Evolutionary conservation across 2,329 filamentous ascomycete genomes (phyloP).

Genomic region (Knufia petricola): DNA sequence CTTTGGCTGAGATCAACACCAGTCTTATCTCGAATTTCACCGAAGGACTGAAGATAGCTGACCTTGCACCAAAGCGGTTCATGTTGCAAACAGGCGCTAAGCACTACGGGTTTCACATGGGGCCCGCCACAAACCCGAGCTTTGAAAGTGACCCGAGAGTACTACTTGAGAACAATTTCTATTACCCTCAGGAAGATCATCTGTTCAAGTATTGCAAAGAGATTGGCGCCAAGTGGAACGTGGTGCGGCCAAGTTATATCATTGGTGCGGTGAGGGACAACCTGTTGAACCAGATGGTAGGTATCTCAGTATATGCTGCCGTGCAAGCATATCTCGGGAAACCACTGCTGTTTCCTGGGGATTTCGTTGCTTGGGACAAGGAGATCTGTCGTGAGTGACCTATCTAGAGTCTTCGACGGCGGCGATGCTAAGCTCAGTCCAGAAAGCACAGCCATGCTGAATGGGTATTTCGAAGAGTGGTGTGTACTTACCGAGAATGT

Average conservation of each 20-base stretch:
- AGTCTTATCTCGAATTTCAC: constrained; percentile 40
- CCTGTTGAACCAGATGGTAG: constrained; percentile 40
- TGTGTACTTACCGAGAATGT: constrained; percentile 34
- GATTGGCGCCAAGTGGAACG: constrained; percentile 34
- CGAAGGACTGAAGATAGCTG: constrained; percentile 32
- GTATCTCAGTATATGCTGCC: constrained; percentile 41
- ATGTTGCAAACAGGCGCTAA: constrained; percentile 44
- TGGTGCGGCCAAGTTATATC: constrained; percentile 40
- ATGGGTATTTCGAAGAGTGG: constrained; percentile 42
- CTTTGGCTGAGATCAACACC: constrained; percentile 38
- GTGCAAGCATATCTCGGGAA: constrained; percentile 35
- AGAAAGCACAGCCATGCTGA: constrained; percentile 37
- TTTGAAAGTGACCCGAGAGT: constrained; percentile 39
- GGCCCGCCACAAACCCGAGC: constrained; percentile 34
- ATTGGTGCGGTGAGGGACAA: constrained; percentile 41
- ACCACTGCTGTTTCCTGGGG: constrained; percentile 36
- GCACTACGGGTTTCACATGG: constrained; percentile 43
- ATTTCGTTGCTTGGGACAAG: constrained; percentile 36
- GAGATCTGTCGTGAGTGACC: constrained; percentile 12
- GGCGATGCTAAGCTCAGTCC: constrained; percentile 26
- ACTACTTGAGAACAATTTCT: constrained; percentile 42
- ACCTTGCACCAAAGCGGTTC: constrained; percentile 37
- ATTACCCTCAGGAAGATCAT: constrained; percentile 45
- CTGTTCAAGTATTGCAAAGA: constrained; percentile 35
- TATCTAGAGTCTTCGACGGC: no score